Evolutionary conservation across 768 basidiomycete species (phyloP), one percentile per base, ranked within the genome.

Genomic region (Hemileccinum impolitum): DNA sequence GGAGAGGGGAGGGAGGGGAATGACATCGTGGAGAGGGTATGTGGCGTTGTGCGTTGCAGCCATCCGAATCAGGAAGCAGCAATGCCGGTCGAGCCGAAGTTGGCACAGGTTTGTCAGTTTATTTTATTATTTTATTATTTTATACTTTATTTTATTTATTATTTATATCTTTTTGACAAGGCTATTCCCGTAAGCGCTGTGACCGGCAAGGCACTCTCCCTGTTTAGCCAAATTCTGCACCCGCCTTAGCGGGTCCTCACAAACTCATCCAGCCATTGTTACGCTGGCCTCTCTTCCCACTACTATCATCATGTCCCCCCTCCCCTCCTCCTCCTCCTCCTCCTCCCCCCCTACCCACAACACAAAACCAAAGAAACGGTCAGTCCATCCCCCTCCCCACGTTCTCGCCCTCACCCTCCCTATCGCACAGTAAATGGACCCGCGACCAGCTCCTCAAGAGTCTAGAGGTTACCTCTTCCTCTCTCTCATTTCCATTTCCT

Each of bases 211-310:
- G 62, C 66, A 62, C 60, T 64, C 60, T 64, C 53, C 55, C 63
- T 64, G 55, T 63, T 64, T 64, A 48, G 59, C 58, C 67, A 64
- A 62, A 56, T 68, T 69, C 65, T 63, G 64, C 50, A 56, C 60
- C 61, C 66, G 66, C 54, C 61, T 55, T 53, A 55, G 59, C 58
- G 60, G 66, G 57, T 56, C 60, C 53, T 52, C 54, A 51, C 61
- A 63, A n/a, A 65, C 55, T 65, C 63, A 47, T 63, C 59, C 66
- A 61, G 69, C 69, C 73, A 71, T 72, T 72, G 70, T 72, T 67
- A 65, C 67, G 63, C 69, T 66, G 67, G 59, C 63, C 30, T 35
- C 45, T 61, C 65, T 64, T 65, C 61, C 64, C 66, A 68, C 71
- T 62, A 72, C 64, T 62, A 59, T 57, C 72, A 55, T 30, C 59